Evolutionary conservation across 164 flowering plant genomes (phyloP), one percentile per base, ranked within the genome.

Genomic region (Chloranthus sessilifolius): DNA sequence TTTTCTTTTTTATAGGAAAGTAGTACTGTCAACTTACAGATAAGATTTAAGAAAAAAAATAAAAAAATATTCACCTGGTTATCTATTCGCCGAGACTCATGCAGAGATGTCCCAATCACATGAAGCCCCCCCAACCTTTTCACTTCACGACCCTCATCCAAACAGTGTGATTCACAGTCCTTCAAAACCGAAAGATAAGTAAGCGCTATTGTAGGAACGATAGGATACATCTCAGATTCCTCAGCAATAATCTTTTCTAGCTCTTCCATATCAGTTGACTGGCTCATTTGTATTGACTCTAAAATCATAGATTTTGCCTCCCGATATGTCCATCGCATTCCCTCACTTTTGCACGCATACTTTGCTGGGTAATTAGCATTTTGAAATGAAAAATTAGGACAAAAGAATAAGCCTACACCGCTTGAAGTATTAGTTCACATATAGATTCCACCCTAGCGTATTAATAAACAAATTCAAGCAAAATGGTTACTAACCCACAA

Each of bases 21-120:
- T n/a, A n/a, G n/a, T n/a, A n/a, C n/a, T n/a, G n/a, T n/a, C n/a
- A n/a, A n/a, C n/a, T n/a, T n/a, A n/a, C n/a, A n/a, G n/a, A n/a
- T n/a, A n/a, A n/a, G n/a, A n/a, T n/a, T n/a, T n/a, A n/a, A n/a
- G n/a, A n/a, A n/a, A n/a, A n/a, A n/a, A n/a, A n/a, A n/a, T n/a
- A n/a, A n/a, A n/a, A n/a, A n/a, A n/a, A n/a, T n/a, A n/a, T 68
- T 65, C 30, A 83, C 96, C 91, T 92, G 99, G 56, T 92, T 92
- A 74, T 92, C 99, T 45, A 94, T 94, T 62, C 99, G 82, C 40
- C 99, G 81, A 10, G 97, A 88, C 65, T 94, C 99, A 44, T 94
- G 97, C 61, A 88, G 67, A 34, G 97, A 88, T 64, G 99, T 94
- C 15, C 99, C 99, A 53, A 94, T 84, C 53, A 94, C 99, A 74